Base-by-base conservation (phyloP, 345 rosid genomes). In the Carallia pectinifolia region DNA sequence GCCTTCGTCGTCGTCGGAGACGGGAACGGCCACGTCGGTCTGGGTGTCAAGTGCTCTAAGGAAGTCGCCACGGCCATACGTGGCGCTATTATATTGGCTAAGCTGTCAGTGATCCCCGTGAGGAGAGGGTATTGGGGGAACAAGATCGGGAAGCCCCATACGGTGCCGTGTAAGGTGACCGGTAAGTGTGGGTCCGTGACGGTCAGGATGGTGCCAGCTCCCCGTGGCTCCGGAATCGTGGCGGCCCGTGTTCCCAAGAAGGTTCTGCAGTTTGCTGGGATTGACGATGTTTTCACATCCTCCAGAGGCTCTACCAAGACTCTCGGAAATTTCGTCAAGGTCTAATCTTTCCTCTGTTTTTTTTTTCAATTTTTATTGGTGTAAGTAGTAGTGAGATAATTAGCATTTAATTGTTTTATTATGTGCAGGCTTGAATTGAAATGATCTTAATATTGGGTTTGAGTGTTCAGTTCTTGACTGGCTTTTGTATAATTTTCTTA, bases 241-340 rank as follows among this genome's bases (percentile, higher is more conserved):
- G 97, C 97, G 1, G 97, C 97, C 53, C 74, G 97, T 30, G 97
- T 90, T 19, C 94, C 97, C 5, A 90, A 90, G 89, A 90, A 86
- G 86, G 96, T 90, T 23, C 85, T 90, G 52, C 93, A 90, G 61
- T 88, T 90, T 64, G 91, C 96, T 54, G 93, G 96, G 3, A 88
- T 90, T 66, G 90, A 88, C 7, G 96, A 90, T 79, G 96, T 90
- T 38, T 90, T 88, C 71, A 90, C 93, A 7, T 90, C 96, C 1
- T 90, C 93, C 1, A 86, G 93, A 7, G 93, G 93, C 2, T 90
- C 96, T 0, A 90, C 96, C 17, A 88, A 88, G 72, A 90, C 96
- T 13, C 96, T 90, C 0, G 96, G 93, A 37, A 88, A 90, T 80
- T 90, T 90, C 13, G 96, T 90, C 31, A 90, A 90, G 96, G 92